A percentile compares a stretch with the other conserved stretches of the same genome.
Evolutionary conservation across 768 basidiomycete genomes (phyloP).

Genomic region (Mycena polygramma): DNA sequence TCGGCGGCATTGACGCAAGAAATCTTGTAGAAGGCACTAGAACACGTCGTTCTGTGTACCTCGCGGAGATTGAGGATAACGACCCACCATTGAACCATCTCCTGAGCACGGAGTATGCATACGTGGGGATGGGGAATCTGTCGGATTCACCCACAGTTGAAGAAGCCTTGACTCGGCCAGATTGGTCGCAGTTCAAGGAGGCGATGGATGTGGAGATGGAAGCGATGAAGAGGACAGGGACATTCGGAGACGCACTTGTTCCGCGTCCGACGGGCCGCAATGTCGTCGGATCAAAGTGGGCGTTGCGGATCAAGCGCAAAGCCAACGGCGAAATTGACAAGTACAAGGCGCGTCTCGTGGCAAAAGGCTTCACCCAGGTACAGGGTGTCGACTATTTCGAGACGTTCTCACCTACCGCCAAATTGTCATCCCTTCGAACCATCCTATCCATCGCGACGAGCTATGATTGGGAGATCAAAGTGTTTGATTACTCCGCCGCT

Average conservation of each 20-base stretch:
- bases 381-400: slow-evolving; percentile 48
- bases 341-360: slow-evolving; percentile 44
- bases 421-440: slow-evolving; percentile 13
- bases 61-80: neutral
- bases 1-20: slow-evolving; percentile 18
- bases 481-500: slow-evolving; percentile 31
- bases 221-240: slow-evolving; percentile 22
- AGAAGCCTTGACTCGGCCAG: slow-evolving; percentile 17
- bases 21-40: slow-evolving; percentile 27
- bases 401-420: slow-evolving; percentile 19
- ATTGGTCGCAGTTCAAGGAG: slow-evolving; percentile 22
- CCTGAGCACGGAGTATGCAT: slow-evolving; percentile 11
- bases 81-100: neutral
- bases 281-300: slow-evolving; percentile 44
- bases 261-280: slow-evolving; percentile 38
- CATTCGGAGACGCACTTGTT: slow-evolving; percentile 37
- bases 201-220: slow-evolving; percentile 27
- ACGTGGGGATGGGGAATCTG: slow-evolving; percentile 6
- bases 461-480: slow-evolving; percentile 37
- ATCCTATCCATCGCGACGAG: slow-evolving; percentile 18
- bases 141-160: slow-evolving; percentile 26
- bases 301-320: slow-evolving; percentile 50
- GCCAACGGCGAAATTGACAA: slow-evolving; percentile 45
- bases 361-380: neutral
- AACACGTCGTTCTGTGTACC: slow-evolving; percentile 17